Evolutionary conservation across 805 yeast genomes (phyloP).

Genomic region (Cyberlindnera americana): DNA sequence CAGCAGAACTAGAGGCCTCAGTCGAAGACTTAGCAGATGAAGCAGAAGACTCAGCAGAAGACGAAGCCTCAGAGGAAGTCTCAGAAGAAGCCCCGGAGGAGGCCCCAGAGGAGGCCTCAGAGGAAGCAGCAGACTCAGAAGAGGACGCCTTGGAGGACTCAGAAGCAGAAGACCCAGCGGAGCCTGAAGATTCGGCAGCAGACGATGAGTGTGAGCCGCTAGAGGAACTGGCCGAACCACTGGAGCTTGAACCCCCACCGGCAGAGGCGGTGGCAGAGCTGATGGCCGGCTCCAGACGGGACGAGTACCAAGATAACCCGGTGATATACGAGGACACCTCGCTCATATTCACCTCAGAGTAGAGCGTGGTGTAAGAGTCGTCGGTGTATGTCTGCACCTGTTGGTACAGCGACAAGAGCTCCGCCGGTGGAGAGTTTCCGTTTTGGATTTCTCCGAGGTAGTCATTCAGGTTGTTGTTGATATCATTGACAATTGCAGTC

Average conservation of each 20-base stretch:
- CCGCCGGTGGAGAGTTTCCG: constrained; percentile 28
- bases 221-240: too few species aligned
- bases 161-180: too few species aligned
- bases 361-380: constrained; percentile 31
- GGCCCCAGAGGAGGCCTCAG: constrained; percentile 3
- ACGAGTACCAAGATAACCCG: constrained; percentile 32
- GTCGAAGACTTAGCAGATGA: too few species aligned
- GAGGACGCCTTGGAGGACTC: neutral
- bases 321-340: constrained; percentile 28
- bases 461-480: constrained; percentile 17
- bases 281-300: constrained; percentile 18
- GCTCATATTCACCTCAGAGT: constrained; percentile 24
- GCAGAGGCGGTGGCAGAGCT: constrained; percentile 13
- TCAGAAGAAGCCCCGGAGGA: constrained; percentile 7
- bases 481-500: constrained; percentile 17
- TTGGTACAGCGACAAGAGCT: constrained; percentile 28
- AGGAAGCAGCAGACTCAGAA: constrained; percentile 1
- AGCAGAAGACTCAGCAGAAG: constrained; percentile 5
- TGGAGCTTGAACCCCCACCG: constrained; percentile 7
- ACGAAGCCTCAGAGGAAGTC: constrained; percentile 1
- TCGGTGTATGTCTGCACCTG: constrained; percentile 32
- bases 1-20: too few species aligned
- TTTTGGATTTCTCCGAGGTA: constrained; percentile 21
- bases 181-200: too few species aligned
- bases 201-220: too few species aligned